Percentiles rank a stretch among this genome's conserved stretches.
Conservation (phyloP, 208 protist species). For the Trypanosoma rangeli region DNA sequence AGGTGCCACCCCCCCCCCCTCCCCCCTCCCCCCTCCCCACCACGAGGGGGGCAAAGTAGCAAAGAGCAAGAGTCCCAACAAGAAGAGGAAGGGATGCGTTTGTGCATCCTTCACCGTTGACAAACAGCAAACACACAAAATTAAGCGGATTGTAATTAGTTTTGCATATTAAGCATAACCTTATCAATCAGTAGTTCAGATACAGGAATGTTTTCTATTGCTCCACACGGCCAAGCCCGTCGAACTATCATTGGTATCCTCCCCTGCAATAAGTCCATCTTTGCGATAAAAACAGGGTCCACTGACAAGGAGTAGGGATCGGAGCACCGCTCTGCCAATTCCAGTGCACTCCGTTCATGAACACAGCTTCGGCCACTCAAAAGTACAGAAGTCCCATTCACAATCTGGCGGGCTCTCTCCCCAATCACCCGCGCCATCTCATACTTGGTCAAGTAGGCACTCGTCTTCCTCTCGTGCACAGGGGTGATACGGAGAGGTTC, state of each 20-base stretch:
- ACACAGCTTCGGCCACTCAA: slow-evolving; percentile 18
- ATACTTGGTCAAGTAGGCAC: slow-evolving; percentile 83
- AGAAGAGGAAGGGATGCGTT: not conserved
- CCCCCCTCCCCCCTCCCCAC: too few relatives aligned
- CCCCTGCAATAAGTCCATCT: slow-evolving; percentile 74
- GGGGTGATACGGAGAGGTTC: slow-evolving; percentile 56
- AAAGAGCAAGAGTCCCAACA: not conserved
- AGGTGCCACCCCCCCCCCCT: too few relatives aligned
- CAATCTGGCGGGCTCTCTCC: slow-evolving; percentile 81
- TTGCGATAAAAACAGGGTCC: slow-evolving; percentile 87
- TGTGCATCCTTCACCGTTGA: not conserved
- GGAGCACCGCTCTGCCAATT: slow-evolving; percentile 66
- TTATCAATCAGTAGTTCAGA: slow-evolving; percentile 75
- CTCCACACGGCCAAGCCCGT: slow-evolving; percentile 83
- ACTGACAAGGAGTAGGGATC: slow-evolving; percentile 66
- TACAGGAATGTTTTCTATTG: slow-evolving; percentile 77
- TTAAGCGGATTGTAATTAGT: slow-evolving; percentile 21
- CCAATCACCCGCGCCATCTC: slow-evolving; percentile 81
- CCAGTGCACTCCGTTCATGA: slow-evolving; percentile 36
- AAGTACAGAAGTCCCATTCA: slow-evolving; percentile 53
- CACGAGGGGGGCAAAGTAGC: too few relatives aligned
- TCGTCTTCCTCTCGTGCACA: slow-evolving; percentile 53
- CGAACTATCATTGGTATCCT: slow-evolving; percentile 80
- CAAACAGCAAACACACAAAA: not conserved
- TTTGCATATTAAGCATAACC: slow-evolving; percentile 62